phyloP scores from a whole-genome alignment of 495 filamentous ascomycete species.

The Elasticomyces elasticus region DNA sequence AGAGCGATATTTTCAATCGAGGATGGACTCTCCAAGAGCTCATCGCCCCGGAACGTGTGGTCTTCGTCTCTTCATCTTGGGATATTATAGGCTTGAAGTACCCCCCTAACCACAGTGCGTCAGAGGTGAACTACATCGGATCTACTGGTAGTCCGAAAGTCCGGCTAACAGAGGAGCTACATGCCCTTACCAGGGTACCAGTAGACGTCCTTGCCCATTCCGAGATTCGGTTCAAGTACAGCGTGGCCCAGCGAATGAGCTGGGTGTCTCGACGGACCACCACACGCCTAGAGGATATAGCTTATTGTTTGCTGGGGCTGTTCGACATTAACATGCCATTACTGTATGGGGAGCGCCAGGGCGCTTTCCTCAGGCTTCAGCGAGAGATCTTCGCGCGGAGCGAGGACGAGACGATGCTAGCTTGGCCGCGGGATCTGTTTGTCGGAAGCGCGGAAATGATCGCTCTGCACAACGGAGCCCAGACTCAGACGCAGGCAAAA shows the following conservation, averaged over 20 bases:
- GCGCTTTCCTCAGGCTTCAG: constrained; percentile 27
- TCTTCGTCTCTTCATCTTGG: constrained; percentile 11
- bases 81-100: not conserved
- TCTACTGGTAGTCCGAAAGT: too few species aligned
- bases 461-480: not conserved
- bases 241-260: constrained; percentile 18
- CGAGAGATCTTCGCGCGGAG: constrained; percentile 23
- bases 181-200: not conserved
- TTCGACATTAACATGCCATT: constrained; percentile 32
- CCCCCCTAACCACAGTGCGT: not conserved
- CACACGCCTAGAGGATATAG: constrained; percentile 25
- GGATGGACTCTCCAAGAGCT: constrained; percentile 23
- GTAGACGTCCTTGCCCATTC: not conserved
- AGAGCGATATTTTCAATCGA: constrained; percentile 12
- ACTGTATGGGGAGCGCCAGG: constrained; percentile 32
- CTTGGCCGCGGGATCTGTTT: too few species aligned
- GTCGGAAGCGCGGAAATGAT: too few species aligned
- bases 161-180: not conserved
- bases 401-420: constrained; percentile 17
- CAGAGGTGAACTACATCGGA: not conserved
- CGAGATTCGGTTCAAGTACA: not conserved
- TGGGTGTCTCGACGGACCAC: constrained; percentile 15
- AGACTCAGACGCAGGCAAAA: not conserved
- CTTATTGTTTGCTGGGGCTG: constrained; percentile 30
- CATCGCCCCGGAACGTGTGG: constrained; percentile 5